These are phyloP conservation scores for Phylloporus rhodoxanthus DNA, from an alignment of 768 basidiomycete genomes.

Conservation along the genomic window DNA sequence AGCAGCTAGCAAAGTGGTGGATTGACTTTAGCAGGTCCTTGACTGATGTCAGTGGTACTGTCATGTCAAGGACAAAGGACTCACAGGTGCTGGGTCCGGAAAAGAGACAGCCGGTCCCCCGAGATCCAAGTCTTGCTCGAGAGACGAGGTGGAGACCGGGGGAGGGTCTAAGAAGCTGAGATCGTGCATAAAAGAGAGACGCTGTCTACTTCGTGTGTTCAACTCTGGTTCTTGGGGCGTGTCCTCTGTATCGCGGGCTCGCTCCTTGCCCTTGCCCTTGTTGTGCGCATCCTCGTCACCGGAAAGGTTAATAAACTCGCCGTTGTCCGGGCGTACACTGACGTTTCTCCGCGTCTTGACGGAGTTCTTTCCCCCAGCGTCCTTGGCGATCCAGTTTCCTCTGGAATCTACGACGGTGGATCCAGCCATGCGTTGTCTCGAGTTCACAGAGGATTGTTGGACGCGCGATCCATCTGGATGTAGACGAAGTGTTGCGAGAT, in stretches of 20 bases:
- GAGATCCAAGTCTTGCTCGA: constrained; percentile 4
- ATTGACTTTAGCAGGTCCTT: constrained; percentile 50
- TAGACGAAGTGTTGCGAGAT: constrained; percentile 57
- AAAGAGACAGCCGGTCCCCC: constrained; percentile 14
- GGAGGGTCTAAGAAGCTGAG: constrained; percentile 50
- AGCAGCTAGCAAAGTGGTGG: constrained; percentile 46
- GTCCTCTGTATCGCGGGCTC: constrained; percentile 12
- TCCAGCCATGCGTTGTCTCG: constrained; percentile 30
- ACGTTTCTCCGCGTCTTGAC: constrained; percentile 35
- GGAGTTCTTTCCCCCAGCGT: constrained; percentile 51
- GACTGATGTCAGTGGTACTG: constrained; percentile 17
- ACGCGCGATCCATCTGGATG: constrained; percentile 62
- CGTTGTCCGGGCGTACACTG: constrained; percentile 17
- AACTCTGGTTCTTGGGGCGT: constrained; percentile 9
- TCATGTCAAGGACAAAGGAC: constrained; percentile 6
- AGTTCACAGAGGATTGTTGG: constrained; percentile 36
- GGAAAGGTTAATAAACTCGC: constrained; percentile 20
- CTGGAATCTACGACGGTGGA: constrained; percentile 40
- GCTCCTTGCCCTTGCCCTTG: constrained; percentile 24
- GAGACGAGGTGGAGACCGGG: constrained; percentile 5
- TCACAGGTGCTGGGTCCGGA: constrained; percentile 48
- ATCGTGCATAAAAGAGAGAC: constrained; percentile 42
- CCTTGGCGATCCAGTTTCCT: constrained; percentile 62
- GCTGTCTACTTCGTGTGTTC: constrained; percentile 32
- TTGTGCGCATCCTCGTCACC: constrained; percentile 13